phyloP scores from a whole-genome alignment of 257 asterid genomes.

The Solanum bukasovii region DNA sequence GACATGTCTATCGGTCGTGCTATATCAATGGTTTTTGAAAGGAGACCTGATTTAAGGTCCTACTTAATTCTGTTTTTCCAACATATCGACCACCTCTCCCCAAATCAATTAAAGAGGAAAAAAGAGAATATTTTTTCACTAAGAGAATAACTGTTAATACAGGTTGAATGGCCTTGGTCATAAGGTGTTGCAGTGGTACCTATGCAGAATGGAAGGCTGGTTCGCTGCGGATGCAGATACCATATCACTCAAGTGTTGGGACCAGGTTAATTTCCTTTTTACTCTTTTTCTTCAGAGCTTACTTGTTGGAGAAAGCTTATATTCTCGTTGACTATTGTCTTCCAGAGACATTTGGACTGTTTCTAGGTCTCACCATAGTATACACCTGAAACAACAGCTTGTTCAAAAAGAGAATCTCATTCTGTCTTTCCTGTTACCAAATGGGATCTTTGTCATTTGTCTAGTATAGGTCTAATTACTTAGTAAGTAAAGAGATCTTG shows the following conservation, averaged over 20 bases:
- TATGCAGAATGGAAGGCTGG: slow-evolving; percentile 98
- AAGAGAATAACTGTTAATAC: not conserved
- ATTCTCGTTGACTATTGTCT: not conserved
- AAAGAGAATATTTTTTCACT: not conserved
- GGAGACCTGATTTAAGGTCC: slow-evolving; percentile 89
- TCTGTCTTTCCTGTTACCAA: not conserved
- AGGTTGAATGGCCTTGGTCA: slow-evolving; percentile 75
- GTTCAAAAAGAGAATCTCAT: not conserved
- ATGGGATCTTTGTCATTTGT: not conserved
- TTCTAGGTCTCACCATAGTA: not conserved
- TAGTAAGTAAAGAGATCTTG: not conserved
- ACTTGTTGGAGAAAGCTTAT: not conserved
- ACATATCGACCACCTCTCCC: not conserved
- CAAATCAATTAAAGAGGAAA: not conserved
- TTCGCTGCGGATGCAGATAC: slow-evolving; percentile 98
- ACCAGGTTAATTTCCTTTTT: slow-evolving; percentile 44
- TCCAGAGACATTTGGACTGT: not conserved
- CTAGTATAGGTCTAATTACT: not conserved
- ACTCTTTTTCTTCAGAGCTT: not conserved
- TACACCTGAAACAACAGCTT: not conserved
- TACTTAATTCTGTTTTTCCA: not conserved
- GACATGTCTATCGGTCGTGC: slow-evolving; percentile 85
- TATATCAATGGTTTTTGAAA: slow-evolving; percentile 63
- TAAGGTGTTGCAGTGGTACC: slow-evolving; percentile 92
- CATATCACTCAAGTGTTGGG: slow-evolving; percentile 90